Evolutionary conservation across 768 basidiomycete genomes (phyloP), one percentile per base, ranked within the genome.

Genomic region (Lactifluus piperatus): DNA sequence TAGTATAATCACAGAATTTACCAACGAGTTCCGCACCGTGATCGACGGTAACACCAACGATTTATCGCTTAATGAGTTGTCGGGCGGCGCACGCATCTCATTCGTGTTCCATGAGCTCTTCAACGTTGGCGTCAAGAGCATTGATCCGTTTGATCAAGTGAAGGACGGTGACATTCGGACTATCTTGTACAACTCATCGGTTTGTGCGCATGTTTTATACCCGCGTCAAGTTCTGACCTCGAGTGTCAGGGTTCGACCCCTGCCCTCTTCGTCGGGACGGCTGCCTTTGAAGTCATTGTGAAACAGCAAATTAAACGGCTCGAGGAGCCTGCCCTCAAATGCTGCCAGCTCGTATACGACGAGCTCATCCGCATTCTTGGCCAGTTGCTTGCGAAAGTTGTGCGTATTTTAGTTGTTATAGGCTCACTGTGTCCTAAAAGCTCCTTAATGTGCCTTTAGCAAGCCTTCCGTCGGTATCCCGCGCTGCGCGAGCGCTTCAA

Each of bases 51-150:
- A 91, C 75, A 94, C 93, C 29, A 94, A 95, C 68, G 97, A 99
- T 70, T 76, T 98, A 36, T 88, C 90, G 1, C 70, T 97, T 68
- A 98, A 98, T 68, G 97, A 99, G 73, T 81, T 99, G 22, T 92
- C 91, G n/a, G 97, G 97, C 67, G 97, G 97, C 71, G 97, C 97
- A 29, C 85, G 97, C 72, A 98, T 99, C 78, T 91, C 88, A 68
- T 99, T 97, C 69, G 97, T 99, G 54, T 99, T 94, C 79, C 97
- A 99, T 71, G 97, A 99, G 70, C 74, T 98, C 58, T 99, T 90
- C 81, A 97, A 94, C 75, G 94, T 88, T 68, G 97, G 97, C 60
- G 82, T 99, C 71, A 94, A 86, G 77, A 83, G 78, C 62, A 94
- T 98, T 69, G 97, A 99, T 77, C 97, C 97, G 0, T 99, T 97